Base-by-base conservation (phyloP, 1,284 basidiomycete genomes). In the Macrocystidia cucumis region DNA sequence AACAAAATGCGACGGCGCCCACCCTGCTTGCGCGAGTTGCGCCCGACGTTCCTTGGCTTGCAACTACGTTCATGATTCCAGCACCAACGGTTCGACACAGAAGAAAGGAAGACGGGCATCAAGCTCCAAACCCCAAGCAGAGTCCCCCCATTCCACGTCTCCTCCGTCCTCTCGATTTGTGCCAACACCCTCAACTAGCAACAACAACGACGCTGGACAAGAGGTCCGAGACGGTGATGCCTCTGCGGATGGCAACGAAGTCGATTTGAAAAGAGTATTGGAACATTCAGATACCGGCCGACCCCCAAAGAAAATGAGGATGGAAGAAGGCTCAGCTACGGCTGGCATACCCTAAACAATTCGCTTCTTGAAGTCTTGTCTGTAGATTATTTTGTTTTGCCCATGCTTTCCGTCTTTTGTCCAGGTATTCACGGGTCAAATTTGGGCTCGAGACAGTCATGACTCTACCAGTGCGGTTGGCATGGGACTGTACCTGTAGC, bases 1-100 rank as follows among this genome's bases (percentile, higher is more conserved):
- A 61, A 88, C 85, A 11, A 80, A 84, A 53, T 88, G 84, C 48
- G 84, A 88, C 54, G 84, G 84, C 28, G 78, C 69, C 13, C 81
- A 83, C 51, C 84, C 84, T 20, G 69, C 78, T 19, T 88, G 84
- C 52, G 74, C 80, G 39, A 84, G 82, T 56, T 88, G 84, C 55
- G 72, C 76, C 38, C 76, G 82, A 40, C 66, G 85, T 43, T 69
- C 69, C 29, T 61, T 87, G 50, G 65, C 71, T 34, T 88, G 84
- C 65, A 83, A 78, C 54, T 88, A 88, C 57, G 79, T 78, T 23
- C 81, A 83, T 49, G 81, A 86, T 44, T 50, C 66, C 24, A 55
- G 47, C 28, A 56, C 64, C 7, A 64, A 58, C 34, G 62, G 62
- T 32, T 42, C 55, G 42, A 46, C 50, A 13, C 57, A 60, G 38